Conservation (phyloP, 1,139 yeast species). For the Hansenula sp. region DNA sequence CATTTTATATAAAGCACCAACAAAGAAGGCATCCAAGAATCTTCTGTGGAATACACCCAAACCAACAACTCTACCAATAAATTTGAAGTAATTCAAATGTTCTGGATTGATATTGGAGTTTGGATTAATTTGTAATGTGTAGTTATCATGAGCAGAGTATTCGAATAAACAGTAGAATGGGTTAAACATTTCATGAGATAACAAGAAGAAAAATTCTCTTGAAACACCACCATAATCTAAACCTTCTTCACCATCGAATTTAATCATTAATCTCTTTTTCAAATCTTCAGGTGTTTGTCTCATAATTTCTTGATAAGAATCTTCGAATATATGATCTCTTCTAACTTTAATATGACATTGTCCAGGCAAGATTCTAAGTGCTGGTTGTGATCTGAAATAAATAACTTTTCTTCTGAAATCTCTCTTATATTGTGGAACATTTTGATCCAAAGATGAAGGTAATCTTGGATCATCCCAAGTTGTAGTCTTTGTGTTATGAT, state of each 20-base stretch:
- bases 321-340: constrained; percentile 94
- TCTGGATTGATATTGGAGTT: constrained; percentile 98
- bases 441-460: constrained; percentile 95
- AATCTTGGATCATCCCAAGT: constrained; percentile 99
- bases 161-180: constrained; percentile 97
- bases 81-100: constrained; percentile 95
- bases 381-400: constrained; percentile 97
- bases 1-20: constrained; percentile 97
- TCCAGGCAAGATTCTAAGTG: constrained; percentile 93
- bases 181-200: constrained; percentile 97
- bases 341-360: constrained; percentile 98
- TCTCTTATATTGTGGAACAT: constrained; percentile 98
- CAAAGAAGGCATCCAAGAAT: constrained; percentile 95
- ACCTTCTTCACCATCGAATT: constrained; percentile 99
- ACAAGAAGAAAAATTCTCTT: constrained; percentile 91
- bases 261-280: constrained; percentile 95
- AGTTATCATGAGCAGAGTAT: constrained; percentile 96
- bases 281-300: constrained; percentile 97
- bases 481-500: constrained; percentile 97
- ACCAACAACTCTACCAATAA: constrained; percentile 97
- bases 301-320: constrained; percentile 97
- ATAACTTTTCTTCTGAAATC: constrained; percentile 96
- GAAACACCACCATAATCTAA: constrained; percentile 99
- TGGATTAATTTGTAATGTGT: constrained; percentile 95
- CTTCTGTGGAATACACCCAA: constrained; percentile 97